Percentiles rank a stretch among this genome's conserved stretches.
phyloP scores from a whole-genome alignment of 371 early-diverging fungal species.

The Mycotypha africana region DNA sequence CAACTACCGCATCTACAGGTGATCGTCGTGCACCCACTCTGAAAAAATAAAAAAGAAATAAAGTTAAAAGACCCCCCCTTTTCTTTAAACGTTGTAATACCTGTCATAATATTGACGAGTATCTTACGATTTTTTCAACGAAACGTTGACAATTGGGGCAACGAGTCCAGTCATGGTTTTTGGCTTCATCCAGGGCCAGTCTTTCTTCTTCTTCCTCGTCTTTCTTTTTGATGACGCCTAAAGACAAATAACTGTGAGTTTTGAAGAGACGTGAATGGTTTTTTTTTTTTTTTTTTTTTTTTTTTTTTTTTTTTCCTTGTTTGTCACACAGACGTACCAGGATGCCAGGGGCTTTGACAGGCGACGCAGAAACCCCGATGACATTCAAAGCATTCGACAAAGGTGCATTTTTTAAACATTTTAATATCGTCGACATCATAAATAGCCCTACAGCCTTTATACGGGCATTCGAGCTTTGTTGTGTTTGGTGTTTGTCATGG shows the following conservation, averaged over 20 bases:
- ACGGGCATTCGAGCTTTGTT: conserved; percentile 11
- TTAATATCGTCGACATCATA: conserved; percentile 7
- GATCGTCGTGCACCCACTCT: conserved; percentile 13
- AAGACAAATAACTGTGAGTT: too few relatives aligned
- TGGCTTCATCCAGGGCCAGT: conserved; percentile 1
- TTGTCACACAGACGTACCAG: conserved; percentile 11
- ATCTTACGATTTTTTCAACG: conserved; percentile 8
- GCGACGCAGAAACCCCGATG: conserved; percentile 14
- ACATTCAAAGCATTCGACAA: conserved; percentile 19
- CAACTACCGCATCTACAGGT: conserved; percentile 6
- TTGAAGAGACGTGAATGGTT: too few relatives aligned
- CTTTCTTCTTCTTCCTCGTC: conserved; percentile 5
- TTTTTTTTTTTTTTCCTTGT: too few relatives aligned
- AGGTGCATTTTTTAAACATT: conserved; percentile 3
- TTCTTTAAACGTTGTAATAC: too few relatives aligned
- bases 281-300: too few relatives aligned
- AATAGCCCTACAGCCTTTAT: conserved; percentile 3
- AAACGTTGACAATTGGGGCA: conserved; percentile 12
- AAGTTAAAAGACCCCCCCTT: neutral
- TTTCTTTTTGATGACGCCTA: conserved; percentile 3
- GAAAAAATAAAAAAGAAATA: neutral
- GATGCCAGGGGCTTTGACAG: conserved; percentile 17
- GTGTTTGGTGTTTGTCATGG: neutral
- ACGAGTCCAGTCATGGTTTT: conserved; percentile 6
- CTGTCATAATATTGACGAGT: too few relatives aligned